Conservation (phyloP, 148 eudicot genomes). For the Polygonum aviculare region DNA sequence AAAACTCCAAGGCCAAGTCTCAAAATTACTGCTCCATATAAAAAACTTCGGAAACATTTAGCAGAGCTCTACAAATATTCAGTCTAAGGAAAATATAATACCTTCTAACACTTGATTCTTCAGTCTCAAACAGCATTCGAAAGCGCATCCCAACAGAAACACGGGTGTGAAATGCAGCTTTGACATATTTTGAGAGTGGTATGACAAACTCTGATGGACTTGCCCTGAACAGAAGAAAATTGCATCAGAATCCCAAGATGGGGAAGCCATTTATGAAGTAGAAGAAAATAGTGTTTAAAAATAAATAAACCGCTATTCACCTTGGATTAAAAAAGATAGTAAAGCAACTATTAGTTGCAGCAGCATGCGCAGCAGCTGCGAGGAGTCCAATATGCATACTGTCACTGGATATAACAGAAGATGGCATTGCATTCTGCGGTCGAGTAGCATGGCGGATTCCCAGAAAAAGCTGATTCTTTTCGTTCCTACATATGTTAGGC, state of each 20-base stretch:
- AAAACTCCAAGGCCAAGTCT: not conserved
- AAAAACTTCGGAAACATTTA: not conserved
- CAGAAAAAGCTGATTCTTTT: slow-evolving; percentile 56
- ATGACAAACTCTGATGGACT: slow-evolving; percentile 76
- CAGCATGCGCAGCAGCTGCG: slow-evolving; percentile 87
- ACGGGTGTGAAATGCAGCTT: slow-evolving; percentile 72
- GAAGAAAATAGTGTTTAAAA: not conserved
- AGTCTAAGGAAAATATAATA: slow-evolving; percentile 13
- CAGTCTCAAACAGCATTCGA: slow-evolving; percentile 78
- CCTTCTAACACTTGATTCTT: slow-evolving; percentile 79
- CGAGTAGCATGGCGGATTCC: slow-evolving; percentile 79
- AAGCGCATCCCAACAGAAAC: slow-evolving; percentile 88
- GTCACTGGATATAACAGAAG: slow-evolving; percentile 72
- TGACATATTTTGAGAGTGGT: slow-evolving; percentile 64
- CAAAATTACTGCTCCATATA: not conserved
- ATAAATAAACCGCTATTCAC: slow-evolving; percentile 18
- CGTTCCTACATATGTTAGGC: slow-evolving; percentile 38
- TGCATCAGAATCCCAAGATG: slow-evolving; percentile 14
- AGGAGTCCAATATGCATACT: slow-evolving; percentile 86
- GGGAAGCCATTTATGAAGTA: not conserved
- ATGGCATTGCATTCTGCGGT: slow-evolving; percentile 72
- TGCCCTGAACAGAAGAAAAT: slow-evolving; percentile 36
- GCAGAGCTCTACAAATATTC: not conserved
- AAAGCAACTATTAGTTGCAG: slow-evolving; percentile 72
- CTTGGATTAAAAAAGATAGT: slow-evolving; percentile 72